phyloP scores from a whole-genome alignment of 208 protist species.

The Crithidia expoeki region DNA sequence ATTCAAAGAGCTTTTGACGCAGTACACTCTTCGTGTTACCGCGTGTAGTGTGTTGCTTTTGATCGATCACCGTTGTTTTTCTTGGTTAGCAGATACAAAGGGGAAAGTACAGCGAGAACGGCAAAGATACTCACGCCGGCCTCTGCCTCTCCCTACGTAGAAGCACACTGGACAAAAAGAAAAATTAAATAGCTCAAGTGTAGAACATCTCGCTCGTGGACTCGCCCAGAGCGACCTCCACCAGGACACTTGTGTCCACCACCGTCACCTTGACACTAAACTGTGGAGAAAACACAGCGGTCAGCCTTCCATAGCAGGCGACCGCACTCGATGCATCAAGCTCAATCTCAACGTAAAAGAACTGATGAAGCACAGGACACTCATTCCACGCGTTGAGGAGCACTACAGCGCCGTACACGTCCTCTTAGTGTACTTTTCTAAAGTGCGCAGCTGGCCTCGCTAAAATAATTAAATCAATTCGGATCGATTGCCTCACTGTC shows the following conservation, averaged over 20 bases:
- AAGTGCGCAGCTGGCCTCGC: background rate
- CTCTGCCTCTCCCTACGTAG: background rate
- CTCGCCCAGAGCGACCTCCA: conserved; percentile 11
- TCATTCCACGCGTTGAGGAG: background rate
- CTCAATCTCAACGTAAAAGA: conserved; percentile 10
- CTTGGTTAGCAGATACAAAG: too few species aligned
- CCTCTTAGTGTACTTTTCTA: background rate
- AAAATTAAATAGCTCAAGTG: background rate
- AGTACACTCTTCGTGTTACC: too few species aligned
- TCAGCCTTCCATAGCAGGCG: background rate
- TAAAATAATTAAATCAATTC: background rate
- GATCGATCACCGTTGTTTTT: too few species aligned
- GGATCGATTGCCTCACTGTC: background rate
- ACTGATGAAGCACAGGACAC: background rate
- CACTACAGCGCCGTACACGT: background rate
- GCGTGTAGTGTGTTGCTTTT: too few species aligned
- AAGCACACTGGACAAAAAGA: too few species aligned
- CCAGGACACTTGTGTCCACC: background rate
- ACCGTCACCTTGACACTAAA: conserved; percentile 6
- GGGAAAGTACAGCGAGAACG: background rate
- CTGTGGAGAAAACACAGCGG: background rate
- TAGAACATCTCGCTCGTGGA: conserved; percentile 13
- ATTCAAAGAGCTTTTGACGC: too few species aligned
- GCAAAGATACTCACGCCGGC: background rate
- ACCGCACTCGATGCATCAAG: background rate